Conservation (phyloP, 352 stramenopile genomes). For the Peronospora destructor region DNA sequence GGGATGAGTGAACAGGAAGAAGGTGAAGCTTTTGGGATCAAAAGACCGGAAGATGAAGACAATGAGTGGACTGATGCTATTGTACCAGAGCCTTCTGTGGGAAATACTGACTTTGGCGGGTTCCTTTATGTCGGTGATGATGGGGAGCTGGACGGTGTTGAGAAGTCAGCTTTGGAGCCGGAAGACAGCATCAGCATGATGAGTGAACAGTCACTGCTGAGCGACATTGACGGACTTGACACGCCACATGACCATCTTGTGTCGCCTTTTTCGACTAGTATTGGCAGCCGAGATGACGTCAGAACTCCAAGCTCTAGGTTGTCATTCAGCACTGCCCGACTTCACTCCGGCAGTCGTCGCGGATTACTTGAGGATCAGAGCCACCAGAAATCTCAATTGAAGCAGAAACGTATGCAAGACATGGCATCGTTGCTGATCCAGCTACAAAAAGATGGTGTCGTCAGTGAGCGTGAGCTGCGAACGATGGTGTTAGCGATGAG, state of each 20-base stretch:
- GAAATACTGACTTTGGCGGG: slow-evolving; percentile 16
- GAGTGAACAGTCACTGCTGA: slow-evolving; percentile 36
- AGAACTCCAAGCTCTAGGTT: slow-evolving; percentile 30
- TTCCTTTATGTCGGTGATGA: slow-evolving; percentile 24
- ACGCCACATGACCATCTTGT: slow-evolving; percentile 42
- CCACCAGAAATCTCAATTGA: neutral
- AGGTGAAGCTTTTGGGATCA: slow-evolving; percentile 23
- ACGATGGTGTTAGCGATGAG: slow-evolving; percentile 29
- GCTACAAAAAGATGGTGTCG: slow-evolving; percentile 11
- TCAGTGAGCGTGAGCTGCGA: slow-evolving; percentile 22
- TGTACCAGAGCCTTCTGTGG: slow-evolving; percentile 19
- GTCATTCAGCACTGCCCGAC: slow-evolving; percentile 16
- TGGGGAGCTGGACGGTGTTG: slow-evolving; percentile 6
- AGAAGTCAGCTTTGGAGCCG: slow-evolving; percentile 17
- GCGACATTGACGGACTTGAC: slow-evolving; percentile 33
- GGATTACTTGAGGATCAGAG: slow-evolving; percentile 9
- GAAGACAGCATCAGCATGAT: slow-evolving; percentile 33
- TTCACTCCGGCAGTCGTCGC: slow-evolving; percentile 9
- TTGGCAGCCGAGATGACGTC: slow-evolving; percentile 31
- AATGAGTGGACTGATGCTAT: slow-evolving; percentile 15
- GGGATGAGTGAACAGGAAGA: slow-evolving; percentile 22
- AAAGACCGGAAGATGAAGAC: slow-evolving; percentile 13
- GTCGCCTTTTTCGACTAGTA: slow-evolving; percentile 55
- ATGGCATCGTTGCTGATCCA: slow-evolving; percentile 16
- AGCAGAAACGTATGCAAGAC: slow-evolving; percentile 13